Base-by-base conservation (phyloP, 306 rosid genomes). In the apple (Malus domestica) region DNA sequence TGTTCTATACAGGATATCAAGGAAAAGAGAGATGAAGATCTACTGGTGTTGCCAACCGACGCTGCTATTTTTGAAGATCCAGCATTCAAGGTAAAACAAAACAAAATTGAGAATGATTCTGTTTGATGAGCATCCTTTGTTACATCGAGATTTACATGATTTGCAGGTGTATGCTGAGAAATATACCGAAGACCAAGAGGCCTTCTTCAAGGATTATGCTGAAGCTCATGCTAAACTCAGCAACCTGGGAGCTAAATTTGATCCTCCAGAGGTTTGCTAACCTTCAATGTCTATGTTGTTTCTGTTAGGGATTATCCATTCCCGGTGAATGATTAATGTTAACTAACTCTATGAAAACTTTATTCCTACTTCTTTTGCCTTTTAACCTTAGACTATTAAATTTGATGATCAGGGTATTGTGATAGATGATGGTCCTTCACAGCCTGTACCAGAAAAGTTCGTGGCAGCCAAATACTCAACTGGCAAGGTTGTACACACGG, bases 191-290 rank as follows among this genome's bases (percentile, higher is more conserved):
- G 99, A 90, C 78, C 89, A 88, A 87, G 98, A 88, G 79, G 87
- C 91, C 27, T 96, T 90, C 91, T 96, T 96, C 86, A 88, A 89
- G 81, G 99, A 96, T 83, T 92, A 90, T 80, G 99, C 99, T 73
- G 98, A 92, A 88, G 99, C 99, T 70, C 98, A 92, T 87, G 97
- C 98, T 70, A 96, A 92, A 81, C 97, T 96, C 63, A 89, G 99
- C 92, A 92, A 89, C 82, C 84, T 86, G 74, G 99, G 99, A 74
- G 97, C 97, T 75, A 92, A 89, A 81, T 92, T 96, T 85, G 93
- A 92, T 79, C 99, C 99, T 79, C 91, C 96, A 8, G 99, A 96
- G 99, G 98, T 90, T 66, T 79, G 89, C 83, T 18, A 5, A n/a
- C 64, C 22, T 78, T 68, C 54, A 54, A 52, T 72, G 27, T 76